These are phyloP conservation scores for Botryobasidium botryosum DNA, from an alignment of 768 basidiomycete genomes.

Conservation along the genomic window DNA sequence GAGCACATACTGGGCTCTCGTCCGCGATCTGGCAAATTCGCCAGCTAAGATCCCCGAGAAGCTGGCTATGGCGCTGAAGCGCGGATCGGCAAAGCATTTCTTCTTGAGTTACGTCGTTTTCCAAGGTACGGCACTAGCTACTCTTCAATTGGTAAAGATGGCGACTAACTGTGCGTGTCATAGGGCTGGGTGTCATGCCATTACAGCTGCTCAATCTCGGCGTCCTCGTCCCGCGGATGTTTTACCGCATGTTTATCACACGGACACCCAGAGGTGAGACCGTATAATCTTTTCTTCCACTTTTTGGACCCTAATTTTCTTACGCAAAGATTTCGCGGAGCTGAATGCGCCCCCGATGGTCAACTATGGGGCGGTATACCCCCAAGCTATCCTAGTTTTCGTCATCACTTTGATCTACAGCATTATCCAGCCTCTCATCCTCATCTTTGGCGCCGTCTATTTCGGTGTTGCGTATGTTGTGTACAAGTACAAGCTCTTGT, in stretches of 20 bases:
- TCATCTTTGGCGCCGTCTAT: constrained; percentile 89
- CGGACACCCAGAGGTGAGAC: constrained; percentile 75
- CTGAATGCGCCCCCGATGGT: constrained; percentile 96
- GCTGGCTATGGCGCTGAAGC: constrained; percentile 66
- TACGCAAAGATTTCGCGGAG: constrained; percentile 68
- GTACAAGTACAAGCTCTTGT: constrained; percentile 95
- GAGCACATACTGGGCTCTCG: constrained; percentile 80
- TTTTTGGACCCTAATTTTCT: background rate
- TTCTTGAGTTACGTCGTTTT: constrained; percentile 73
- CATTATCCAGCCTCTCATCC: constrained; percentile 86
- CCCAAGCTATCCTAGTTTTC: constrained; percentile 91
- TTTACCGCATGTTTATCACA: constrained; percentile 61
- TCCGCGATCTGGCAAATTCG: constrained; percentile 81
- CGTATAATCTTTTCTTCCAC: background rate
- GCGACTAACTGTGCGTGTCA: too few relatives aligned
- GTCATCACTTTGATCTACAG: constrained; percentile 91
- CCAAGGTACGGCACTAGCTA: constrained; percentile 61
- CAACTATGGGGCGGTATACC: constrained; percentile 94
- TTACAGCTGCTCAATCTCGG: constrained; percentile 87
- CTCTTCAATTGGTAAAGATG: too few relatives aligned
- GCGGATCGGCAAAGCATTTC: constrained; percentile 67
- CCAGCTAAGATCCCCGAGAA: constrained; percentile 92
- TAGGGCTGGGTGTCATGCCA: constrained; percentile 88
- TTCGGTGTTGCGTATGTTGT: constrained; percentile 93
- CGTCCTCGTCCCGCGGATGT: constrained; percentile 60